Percentiles rank a stretch among this genome's conserved stretches.
phyloP scores from a whole-genome alignment of 345 rosid species.

The Linum lewisii region DNA sequence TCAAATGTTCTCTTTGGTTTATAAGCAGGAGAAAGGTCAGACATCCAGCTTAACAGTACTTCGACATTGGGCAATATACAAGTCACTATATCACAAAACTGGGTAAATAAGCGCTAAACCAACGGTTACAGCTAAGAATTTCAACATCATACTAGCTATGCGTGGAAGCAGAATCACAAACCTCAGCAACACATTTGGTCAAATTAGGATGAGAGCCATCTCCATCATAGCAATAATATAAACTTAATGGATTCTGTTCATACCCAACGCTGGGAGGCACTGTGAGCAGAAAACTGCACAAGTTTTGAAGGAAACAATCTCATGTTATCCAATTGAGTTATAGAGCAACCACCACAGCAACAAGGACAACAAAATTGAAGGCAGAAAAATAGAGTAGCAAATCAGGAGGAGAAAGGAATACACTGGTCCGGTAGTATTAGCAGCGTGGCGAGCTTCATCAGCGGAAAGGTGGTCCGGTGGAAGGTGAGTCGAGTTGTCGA shows the following conservation, averaged over 20 bases:
- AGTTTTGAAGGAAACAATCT: not conserved
- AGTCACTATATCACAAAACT: no score
- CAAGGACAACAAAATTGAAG: not conserved
- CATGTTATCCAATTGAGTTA: not conserved
- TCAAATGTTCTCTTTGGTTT: no score
- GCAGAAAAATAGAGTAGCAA: not conserved
- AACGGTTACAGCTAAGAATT: not conserved
- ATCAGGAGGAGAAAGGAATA: constrained; percentile 12
- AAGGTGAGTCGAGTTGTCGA: constrained; percentile 28
- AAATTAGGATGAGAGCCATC: constrained; percentile 31
- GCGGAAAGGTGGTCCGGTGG: constrained; percentile 68
- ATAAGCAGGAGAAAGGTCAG: no score
- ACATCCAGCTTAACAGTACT: no score
- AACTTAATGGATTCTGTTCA: constrained; percentile 83
- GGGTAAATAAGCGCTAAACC: no score
- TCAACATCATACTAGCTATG: no score
- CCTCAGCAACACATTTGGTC: constrained; percentile 89
- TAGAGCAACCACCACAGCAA: constrained; percentile 3
- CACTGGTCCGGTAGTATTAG: constrained; percentile 64
- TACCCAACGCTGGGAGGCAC: constrained; percentile 90
- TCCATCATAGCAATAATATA: constrained; percentile 69
- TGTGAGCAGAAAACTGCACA: constrained; percentile 61
- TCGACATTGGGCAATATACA: no score
- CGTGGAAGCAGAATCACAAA: constrained; percentile 8
- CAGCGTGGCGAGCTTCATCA: constrained; percentile 47